Base-by-base conservation (phyloP, 2,329 filamentous ascomycete species). In the Leptoxyphium fumago region DNA sequence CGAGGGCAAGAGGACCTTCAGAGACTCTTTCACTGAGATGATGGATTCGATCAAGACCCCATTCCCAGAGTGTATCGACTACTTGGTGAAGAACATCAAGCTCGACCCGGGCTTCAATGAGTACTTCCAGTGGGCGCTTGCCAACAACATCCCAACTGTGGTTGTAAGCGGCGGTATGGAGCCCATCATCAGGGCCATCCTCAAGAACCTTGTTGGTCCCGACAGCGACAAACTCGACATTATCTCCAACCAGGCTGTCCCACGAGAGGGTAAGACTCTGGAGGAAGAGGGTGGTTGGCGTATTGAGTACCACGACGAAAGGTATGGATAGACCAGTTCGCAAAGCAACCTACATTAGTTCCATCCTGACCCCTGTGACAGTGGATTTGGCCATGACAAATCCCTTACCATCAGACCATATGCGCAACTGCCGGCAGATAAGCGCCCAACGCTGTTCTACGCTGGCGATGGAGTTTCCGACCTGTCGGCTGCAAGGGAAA, bases 361-460 rank as follows among this genome's bases (percentile, higher is more conserved):
- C 7, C 4, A 5, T 26, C 46, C 32, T 36, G 9, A 2, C 29
- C n/a, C 17, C 29, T 15, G 10, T 39, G 10, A 46, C 49, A 84
- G 82, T 59, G 74, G 80, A 46, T 93, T 93, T 56, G 91, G 91
- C n/a, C 91, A 98, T 61, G 89, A 98, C 72, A 98, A 98, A 75
- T 88, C 82, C 21, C 71, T 89, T 43, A 85, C 91, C 61, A 86
- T 98, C 56, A 78, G 84, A 51, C 86, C 86, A 42, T 96, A 96
- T 65, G 80, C 82, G 2, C 71, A 77, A 21, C 71, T 94, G 38
- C 78, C 84, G 0, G 70, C 70, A 11, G 62, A 70, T 29, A 65
- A 82, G 56, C 74, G 87, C 38, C 91, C 91, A 2, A 80, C 78
- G 34, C 77, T 96, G 67, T 86, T 96, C 63, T 98, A 98, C 58